Evolutionary conservation across 2,329 filamentous ascomycete species (phyloP), one percentile per base, ranked within the genome.

Genomic region (Alternaria postmessia): DNA sequence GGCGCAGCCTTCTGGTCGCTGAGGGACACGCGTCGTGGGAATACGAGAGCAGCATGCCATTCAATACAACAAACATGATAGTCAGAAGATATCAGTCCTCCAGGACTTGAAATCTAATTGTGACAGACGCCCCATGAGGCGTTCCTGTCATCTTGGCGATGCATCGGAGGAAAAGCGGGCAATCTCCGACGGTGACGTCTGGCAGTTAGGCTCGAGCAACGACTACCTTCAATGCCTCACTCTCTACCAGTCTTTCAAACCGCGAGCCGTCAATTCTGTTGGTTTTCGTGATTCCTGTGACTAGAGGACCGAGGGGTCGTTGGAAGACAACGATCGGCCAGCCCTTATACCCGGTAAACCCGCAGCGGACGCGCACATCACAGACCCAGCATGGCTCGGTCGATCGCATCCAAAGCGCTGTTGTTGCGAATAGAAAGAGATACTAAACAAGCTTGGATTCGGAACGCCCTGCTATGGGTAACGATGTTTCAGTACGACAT

Each of bases 21-120:
- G 44, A 51, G 42, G 41, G 42, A 49, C 59, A 62, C 62, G 62
- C 62, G 62, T 64, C 59, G 22, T 42, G 30, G 16, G 22, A 18
- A 36, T 9, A 12, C 22, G 30, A 7, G 30, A 12, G 20, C 2
- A 3, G 14, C 32, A 36, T 36, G 32, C 18, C 32, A 24, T 5
- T 38, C 3, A 18, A 5, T 26, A 16, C 7, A 12, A 1, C 3
- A 18, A 4, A 1, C 4, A n/a, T 20, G 24, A 4, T 14, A 5
- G 22, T 20, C 20, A 26, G 3, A 36, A 24, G 2, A 24, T 20
- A 8, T 8, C 14, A 1, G 9, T 26, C 8, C 32, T 6, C 12
- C 6, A 49, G 24, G 30, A 36, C 20, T 16, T 36, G 18, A n/a
- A 26, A 32, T 26, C 18, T 11, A 18, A 38, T 20, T 20, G 20